Evolutionary conservation across 2,329 filamentous ascomycete species (phyloP), one percentile per base, ranked within the genome.

Genomic region (Pseudogymnoascus verrucosus): DNA sequence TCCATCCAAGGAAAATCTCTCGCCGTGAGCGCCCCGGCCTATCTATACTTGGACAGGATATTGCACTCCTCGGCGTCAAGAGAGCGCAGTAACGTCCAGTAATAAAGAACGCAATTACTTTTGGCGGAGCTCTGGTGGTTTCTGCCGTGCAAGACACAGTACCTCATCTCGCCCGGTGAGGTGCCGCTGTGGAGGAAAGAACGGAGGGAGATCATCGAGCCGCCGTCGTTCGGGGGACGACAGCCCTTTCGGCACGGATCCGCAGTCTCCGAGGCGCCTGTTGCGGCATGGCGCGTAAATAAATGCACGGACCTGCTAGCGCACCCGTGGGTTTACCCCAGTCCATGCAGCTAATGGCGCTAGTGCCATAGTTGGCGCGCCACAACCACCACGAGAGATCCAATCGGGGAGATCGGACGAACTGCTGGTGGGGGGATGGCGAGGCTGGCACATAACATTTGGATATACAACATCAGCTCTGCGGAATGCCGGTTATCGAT

Each of bases 231-330:
- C 51, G 51, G 51, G 51, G 51, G 26, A 57, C 5, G n/a, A 34
- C 5, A 28, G 28, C 28, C 51, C 51, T 34, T 57, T 57, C 51
- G 16, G 51, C 51, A 57, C 51, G 51, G 51, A 57, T 57, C 51
- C 51, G 51, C 51, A 57, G 28, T 57, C 51, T 57, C 51, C 51
- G 51, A 57, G 28, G 51, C 51, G 51, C 51, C 51, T 57, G 5
- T 57, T 57, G 51, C 51, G 51, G 51, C 51, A 57, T 57, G 51
- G 51, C 51, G 51, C 51, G 51, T 57, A 19, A 34, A 19, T 19
- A 12, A 16, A n/a, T 34, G 51, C 51, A 57, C 51, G 51, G 51
- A 57, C 16, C 51, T 10, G n/a, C 10, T 21, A 21, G 51, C 51
- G 51, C 51, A 57, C 51, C 51, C 51, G 16, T 34, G 26, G 0